Evolutionary conservation across 139 green algal species (phyloP), one percentile per base, ranked within the genome.

Genomic region (Micractinium sp.): DNA sequence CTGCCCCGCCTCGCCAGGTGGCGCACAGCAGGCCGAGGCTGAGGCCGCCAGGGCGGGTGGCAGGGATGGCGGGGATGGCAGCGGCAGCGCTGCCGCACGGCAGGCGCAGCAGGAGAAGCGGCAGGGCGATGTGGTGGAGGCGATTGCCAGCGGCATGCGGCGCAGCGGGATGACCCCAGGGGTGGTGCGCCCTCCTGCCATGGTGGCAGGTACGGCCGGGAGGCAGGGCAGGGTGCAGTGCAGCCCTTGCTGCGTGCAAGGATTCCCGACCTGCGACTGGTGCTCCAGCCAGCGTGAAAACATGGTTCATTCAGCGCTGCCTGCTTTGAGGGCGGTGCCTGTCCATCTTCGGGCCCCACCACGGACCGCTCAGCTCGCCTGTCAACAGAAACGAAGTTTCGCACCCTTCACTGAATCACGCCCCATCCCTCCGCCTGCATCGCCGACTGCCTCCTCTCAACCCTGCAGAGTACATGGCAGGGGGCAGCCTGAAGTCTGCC

Each of bases 381-480:
- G 9, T 9, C 47, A 5, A 56, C 47, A 56, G 7, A 56, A 9
- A 5, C n/a, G n/a, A n/a, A n/a, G n/a, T n/a, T n/a, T n/a, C n/a
- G n/a, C n/a, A n/a, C n/a, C n/a, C n/a, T n/a, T n/a, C n/a, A n/a
- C n/a, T n/a, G n/a, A n/a, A n/a, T 56, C 47, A 56, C 47, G 9
- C 47, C 47, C 47, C 47, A 56, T 5, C 47, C 47, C 47, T 56
- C 47, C 47, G 15, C 25, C 25, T 69, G 23, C 22, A 22, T 22
- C 33, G 15, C 16, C 14, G 2, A 5, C 79, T 71, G 23, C 56
- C 56, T 15, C 38, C 53, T 69, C 33, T 35, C 82, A 20, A 27
- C 33, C 47, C 16, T 77, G 92, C 92, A 12, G 95, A 97, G 90
- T 97, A 93, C 93, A 94, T 97, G 90, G 89, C 84, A 0, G 91